Conservation (phyloP, 23 red algal species). For the Cyanidium caldarium region DNA sequence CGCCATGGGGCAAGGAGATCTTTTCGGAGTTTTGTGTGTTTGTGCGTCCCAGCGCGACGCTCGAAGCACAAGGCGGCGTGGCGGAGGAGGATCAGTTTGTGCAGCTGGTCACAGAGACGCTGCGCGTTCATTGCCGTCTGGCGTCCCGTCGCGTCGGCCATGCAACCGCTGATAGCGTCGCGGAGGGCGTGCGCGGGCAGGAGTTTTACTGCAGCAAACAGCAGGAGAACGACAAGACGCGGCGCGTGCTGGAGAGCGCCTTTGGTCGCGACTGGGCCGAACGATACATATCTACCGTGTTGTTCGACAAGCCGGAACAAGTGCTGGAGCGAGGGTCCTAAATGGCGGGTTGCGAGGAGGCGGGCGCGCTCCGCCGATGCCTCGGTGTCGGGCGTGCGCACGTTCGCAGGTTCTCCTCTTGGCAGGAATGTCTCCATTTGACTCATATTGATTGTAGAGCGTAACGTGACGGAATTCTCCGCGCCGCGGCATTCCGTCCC, state of each 20-base stretch:
- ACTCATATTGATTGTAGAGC: too few relatives aligned
- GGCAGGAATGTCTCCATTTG: too few relatives aligned
- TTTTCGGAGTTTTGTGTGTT: conserved; percentile 3
- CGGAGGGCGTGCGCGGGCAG: background rate
- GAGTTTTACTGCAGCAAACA: background rate
- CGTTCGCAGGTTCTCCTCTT: too few relatives aligned
- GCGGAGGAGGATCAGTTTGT: background rate
- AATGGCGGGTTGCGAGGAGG: too few relatives aligned
- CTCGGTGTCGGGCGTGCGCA: too few relatives aligned
- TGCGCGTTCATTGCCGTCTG: background rate
- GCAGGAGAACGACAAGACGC: conserved; percentile 4
- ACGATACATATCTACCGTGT: background rate
- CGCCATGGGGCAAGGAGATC: background rate
- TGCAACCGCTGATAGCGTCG: background rate
- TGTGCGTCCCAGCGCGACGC: background rate
- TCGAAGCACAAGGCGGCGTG: too few relatives aligned
- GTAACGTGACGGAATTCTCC: too few relatives aligned
- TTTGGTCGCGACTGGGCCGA: background rate
- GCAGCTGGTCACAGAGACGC: background rate
- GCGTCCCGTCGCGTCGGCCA: background rate
- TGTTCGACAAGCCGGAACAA: background rate
- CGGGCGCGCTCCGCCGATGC: too few relatives aligned
- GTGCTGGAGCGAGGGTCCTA: too few relatives aligned
- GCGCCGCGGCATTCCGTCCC: too few relatives aligned
- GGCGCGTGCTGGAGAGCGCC: background rate